phyloP scores from a whole-genome alignment of 2,329 filamentous ascomycete genomes.

The Aureobasidium sp. region DNA sequence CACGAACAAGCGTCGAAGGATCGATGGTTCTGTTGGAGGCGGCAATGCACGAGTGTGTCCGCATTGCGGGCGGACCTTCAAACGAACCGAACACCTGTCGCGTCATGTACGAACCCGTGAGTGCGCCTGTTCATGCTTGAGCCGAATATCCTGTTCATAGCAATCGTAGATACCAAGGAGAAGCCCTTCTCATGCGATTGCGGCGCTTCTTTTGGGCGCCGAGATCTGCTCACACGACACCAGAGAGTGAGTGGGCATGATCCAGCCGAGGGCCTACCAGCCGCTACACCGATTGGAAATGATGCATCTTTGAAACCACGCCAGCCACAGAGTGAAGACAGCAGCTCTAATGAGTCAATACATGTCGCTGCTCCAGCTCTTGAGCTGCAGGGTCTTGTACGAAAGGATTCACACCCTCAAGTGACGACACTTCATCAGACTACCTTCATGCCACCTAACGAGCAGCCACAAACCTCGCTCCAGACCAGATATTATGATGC shows the following conservation, averaged over 20 bases:
- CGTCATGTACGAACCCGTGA: slow-evolving; percentile 1
- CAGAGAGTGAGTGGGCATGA: background rate
- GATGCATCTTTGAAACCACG: background rate
- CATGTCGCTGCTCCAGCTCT: background rate
- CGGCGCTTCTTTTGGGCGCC: background rate
- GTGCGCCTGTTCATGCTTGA: background rate
- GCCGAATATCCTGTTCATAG: background rate
- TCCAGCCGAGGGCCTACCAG: background rate
- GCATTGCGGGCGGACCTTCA: background rate
- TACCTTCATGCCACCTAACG: background rate
- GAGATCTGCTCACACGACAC: background rate
- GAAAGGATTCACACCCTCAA: background rate
- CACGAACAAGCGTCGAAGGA: background rate
- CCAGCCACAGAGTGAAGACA: background rate
- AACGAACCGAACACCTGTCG: background rate
- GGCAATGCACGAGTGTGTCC: background rate
- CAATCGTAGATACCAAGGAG: background rate
- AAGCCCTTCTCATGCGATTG: background rate
- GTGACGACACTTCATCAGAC: background rate
- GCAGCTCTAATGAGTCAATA: background rate
- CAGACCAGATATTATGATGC: background rate
- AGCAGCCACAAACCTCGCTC: background rate
- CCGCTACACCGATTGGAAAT: background rate
- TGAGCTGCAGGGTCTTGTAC: no score
- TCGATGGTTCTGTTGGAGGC: background rate